phyloP scores from a whole-genome alignment of 257 asterid genomes.

The Gynochthodes officinalis region DNA sequence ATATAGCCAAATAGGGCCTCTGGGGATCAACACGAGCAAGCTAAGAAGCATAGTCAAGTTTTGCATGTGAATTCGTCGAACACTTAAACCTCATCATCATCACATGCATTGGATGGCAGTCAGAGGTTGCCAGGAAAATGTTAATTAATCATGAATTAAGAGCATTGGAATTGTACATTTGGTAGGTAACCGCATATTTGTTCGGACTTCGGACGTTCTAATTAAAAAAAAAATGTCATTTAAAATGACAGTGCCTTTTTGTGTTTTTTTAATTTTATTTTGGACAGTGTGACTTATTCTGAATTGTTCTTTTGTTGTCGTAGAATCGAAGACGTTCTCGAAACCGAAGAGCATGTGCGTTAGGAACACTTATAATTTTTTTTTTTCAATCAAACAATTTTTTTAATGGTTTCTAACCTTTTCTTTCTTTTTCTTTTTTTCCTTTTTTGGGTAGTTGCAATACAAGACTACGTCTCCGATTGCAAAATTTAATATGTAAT shows the following conservation, averaged over 20 bases:
- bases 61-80: slow-evolving; percentile 12
- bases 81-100: background rate
- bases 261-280: no score
- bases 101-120: background rate
- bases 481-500: no score
- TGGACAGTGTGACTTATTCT: background rate
- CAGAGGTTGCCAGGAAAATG: slow-evolving; percentile 1
- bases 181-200: slow-evolving; percentile 14
- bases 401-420: no score
- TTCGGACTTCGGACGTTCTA: slow-evolving; percentile 2
- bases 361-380: background rate
- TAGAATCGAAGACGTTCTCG: slow-evolving; percentile 2
- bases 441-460: background rate
- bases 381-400: background rate
- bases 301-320: slow-evolving; percentile 6
- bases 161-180: slow-evolving; percentile 12
- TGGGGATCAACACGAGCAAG: slow-evolving; percentile 11
- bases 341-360: slow-evolving; percentile 7
- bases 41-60: background rate
- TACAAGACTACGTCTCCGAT: no score
- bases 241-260: slow-evolving; percentile 1
- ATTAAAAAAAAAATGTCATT: background rate
- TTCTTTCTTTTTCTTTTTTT: background rate
- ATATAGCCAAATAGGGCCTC: slow-evolving; percentile 10
- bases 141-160: background rate